A percentile compares a stretch with the other conserved stretches of the same genome.
phyloP scores from a whole-genome alignment of 768 basidiomycete genomes.

The Mycena latifolia region DNA sequence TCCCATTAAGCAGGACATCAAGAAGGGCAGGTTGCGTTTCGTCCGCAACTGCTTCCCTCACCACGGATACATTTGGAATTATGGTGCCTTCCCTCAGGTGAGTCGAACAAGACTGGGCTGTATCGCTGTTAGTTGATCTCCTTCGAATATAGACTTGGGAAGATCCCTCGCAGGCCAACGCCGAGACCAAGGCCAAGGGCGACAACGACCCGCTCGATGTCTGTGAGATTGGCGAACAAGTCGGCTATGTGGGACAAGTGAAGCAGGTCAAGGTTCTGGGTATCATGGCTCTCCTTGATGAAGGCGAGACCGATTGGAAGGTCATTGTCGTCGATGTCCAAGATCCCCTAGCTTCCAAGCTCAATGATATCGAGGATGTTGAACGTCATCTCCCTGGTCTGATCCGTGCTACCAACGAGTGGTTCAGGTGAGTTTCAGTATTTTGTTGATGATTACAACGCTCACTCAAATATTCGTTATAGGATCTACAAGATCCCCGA shows the following conservation, averaged over 20 bases:
- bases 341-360: constrained; percentile 94
- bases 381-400: constrained; percentile 97
- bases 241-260: constrained; percentile 96
- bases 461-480: constrained; percentile 13
- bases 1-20: constrained; percentile 99
- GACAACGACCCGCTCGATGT: constrained; percentile 99
- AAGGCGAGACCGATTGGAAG: constrained; percentile 99
- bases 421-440: constrained; percentile 76
- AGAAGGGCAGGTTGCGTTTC: constrained; percentile 95
- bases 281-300: constrained; percentile 99
- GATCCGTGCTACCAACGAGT: constrained; percentile 97
- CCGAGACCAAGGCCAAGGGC: constrained; percentile 98
- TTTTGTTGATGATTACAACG: not conserved
- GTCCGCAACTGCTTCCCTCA: constrained; percentile 99
- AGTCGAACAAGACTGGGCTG: constrained; percentile 36
- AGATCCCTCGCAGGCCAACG: constrained; percentile 86
- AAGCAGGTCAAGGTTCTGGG: constrained; percentile 99
- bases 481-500: constrained; percentile 98
- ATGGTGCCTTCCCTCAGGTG: constrained; percentile 98
- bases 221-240: constrained; percentile 99
- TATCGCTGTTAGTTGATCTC: constrained; percentile 19
- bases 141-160: constrained; percentile 92
- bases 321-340: constrained; percentile 97
- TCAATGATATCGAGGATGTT: constrained; percentile 99
- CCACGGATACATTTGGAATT: constrained; percentile 99